Base-by-base conservation (phyloP, 805 yeast genomes). In the Wickerhamomyces bovis region DNA sequence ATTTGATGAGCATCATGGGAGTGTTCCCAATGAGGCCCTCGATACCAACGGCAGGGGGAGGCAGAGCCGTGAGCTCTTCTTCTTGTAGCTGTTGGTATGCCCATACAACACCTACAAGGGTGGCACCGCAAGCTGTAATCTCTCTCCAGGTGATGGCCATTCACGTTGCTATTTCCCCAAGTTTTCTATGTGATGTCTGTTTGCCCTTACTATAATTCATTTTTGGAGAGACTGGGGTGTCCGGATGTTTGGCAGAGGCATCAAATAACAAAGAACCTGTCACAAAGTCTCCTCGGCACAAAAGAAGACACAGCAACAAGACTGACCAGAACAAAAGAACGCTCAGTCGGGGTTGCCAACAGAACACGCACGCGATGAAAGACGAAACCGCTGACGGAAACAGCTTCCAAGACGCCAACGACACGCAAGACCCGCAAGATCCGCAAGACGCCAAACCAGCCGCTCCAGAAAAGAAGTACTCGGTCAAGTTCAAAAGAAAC, bases 1-100 rank as follows among this genome's bases (percentile, higher is more conserved):
- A 83, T 53, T 77, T 75, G 41, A 92, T 75, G 51, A 77, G 76
- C 16, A 92, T 81, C 64, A 92, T 59, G 1, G 96, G 97, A 1
- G 99, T 92, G 63, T 89, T 81, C 0, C 99, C 99, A 19, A 92
- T 89, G 18, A 89, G 75, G 13, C 85, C 89, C 42, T 80, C 84
- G 1, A 87, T 75, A 9, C 90, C 92, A n/a, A 69, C 54, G 28
- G 60, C 64, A 3, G 64, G 66, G 4, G 67, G 68, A 9, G 69
- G 56, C 12, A 61, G 53, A 16, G 48, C 23, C 2, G 61, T 45
- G 2, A 58, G 51, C 15, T 49, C 43, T 0, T 41, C 19, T 3
- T 41, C 18, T 9, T 41, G 22, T 28, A 52, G 42, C 2, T 45
- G 43, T 18, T 44, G 44, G 18, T 49, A 21, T 2, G 47, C 35